Evolutionary conservation across 768 basidiomycete species (phyloP), one percentile per base, ranked within the genome.

Genomic region (Trametes maxima): DNA sequence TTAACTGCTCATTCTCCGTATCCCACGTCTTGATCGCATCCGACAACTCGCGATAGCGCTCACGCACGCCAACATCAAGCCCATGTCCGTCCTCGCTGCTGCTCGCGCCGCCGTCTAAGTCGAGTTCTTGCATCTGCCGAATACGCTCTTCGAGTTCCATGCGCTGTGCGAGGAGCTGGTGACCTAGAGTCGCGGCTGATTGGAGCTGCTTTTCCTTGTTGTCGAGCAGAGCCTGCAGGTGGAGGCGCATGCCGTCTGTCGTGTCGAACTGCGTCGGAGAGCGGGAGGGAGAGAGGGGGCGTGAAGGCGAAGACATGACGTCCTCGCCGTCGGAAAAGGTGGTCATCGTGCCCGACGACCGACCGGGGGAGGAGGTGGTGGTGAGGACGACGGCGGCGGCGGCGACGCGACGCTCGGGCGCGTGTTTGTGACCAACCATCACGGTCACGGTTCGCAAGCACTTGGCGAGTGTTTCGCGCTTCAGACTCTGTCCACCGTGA

Each of bases 61-160:
- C 85, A 45, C 85, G 80, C n/a, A 89, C 82, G 56, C 89, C 86
- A 13, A 80, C 69, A 69, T 89, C 86, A 62, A 88, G 77, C 28
- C 28, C 28, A 33, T 33, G 28, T 60, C 83, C 87, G 3, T 76
- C 78, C 65, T 83, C 86, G 42, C 55, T 59, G 14, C 63, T 52
- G 21, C 55, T 49, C 12, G 47, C 58, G 4, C 53, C 28, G 25
- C 60, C 63, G 22, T 87, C 88, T 19, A 76, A 81, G 54, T 87
- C 88, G 16, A 84, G 71, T 37, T 89, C 89, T 67, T 93, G 89
- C 54, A 96, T 80, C 70, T 90, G 89, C 45, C 85, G 80, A 61
- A 98, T 92, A 53, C 92, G 85, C 70, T 89, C 88, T 75, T 97
- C 93, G 63, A 98, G 85, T 71, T 96, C 92, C 77, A 92, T 88